Evolutionary conservation across 1,139 yeast genomes (phyloP), one percentile per base, ranked within the genome.

Genomic region (Kluyveromyces sp.): DNA sequence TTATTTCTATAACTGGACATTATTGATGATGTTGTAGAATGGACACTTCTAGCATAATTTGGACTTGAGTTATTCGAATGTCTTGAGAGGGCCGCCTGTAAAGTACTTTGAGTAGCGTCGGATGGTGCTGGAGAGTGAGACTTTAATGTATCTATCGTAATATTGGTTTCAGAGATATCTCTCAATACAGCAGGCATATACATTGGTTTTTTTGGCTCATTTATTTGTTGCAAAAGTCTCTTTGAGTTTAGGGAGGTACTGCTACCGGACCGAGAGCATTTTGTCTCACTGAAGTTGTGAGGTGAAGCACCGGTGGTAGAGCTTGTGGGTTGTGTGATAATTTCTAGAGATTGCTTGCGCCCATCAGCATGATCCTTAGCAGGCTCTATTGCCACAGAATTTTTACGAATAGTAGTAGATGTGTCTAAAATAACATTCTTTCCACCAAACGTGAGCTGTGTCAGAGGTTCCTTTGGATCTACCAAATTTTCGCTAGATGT

Each of bases 131-230:
- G 50, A 25, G 52, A 45, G 36, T 39, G 48, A 5, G 45, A 27
- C 34, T 49, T 47, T 27, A 66, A 45, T 47, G 66, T 71, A 40
- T 67, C 71, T 10, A 62, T 66, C 26, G 66, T 68, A 39, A 69
- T 57, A 45, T 69, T 70, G 1, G 74, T 68, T 47, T 61, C 66
- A 0, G 77, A 71, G 4, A 60, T 60, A 58, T 77, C 79, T 32
- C 97, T 73, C 46, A 90, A 70, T 4, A 89, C 97, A 0, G 96
- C 96, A 0, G 97, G 97, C 0, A 85, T 74, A 61, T 88, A 89
- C 71, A 89, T 70, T 4, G 97, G 97, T 57, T 85, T 82, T 58
- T 89, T 77, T 48, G 88, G 87, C 28, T 81, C 81, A 52, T 78
- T 78, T 43, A 83, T 78, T 54, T 82, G 88, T 57, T 79, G 70